Evolutionary conservation across 73 alveolate species (phyloP), one percentile per base, ranked within the genome.

Genomic region (Stentor coeruleus): DNA sequence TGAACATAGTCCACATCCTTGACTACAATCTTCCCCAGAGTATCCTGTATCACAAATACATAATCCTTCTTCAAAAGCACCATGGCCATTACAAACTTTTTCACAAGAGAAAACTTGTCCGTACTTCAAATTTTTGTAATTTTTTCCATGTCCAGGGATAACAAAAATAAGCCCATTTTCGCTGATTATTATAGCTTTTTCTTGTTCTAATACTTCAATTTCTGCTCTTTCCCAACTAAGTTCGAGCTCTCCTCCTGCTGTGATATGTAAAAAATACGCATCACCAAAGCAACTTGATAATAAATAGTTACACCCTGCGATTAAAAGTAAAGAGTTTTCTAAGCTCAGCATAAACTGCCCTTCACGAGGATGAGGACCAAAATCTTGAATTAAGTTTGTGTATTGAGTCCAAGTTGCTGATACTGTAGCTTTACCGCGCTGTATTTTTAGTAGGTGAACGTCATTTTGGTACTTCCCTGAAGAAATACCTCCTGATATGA

Each of bases 381-480:
- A 20, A 14, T 40, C 79, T 66, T 28, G 11, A 20, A 66, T 11
- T 66, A 28, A 37, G 2, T 28, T 28, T 1, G n/a, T 40, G 11
- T 33, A 28, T 66, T 20, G 33, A 66, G 37, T 26, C 36, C 42
- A 66, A 11, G 79, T 20, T 26, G 33, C n/a, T 26, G 39, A 26
- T 11, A 66, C 15, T 20, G 20, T 33, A 20, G 3, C 39, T 66
- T 66, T 20, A 20, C 20, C 2, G 79, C n/a, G 39, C 1, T 26
- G 79, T 11, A 66, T 33, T 66, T 33, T 20, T 26, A 66, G 33
- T 37, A 66, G 20, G 15, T 20, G 14, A 26, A 66, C 14, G 41
- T 66, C 79, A 66, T 66, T 66, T 26, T 28, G 33, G 37, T 66
- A 66, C 15, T 66, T 31, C 37, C 79, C 79, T 66, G 49, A 26